These are phyloP conservation scores for Diplocarpon mali DNA, from an alignment of 2,329 filamentous ascomycete species.

Conservation along the genomic window DNA sequence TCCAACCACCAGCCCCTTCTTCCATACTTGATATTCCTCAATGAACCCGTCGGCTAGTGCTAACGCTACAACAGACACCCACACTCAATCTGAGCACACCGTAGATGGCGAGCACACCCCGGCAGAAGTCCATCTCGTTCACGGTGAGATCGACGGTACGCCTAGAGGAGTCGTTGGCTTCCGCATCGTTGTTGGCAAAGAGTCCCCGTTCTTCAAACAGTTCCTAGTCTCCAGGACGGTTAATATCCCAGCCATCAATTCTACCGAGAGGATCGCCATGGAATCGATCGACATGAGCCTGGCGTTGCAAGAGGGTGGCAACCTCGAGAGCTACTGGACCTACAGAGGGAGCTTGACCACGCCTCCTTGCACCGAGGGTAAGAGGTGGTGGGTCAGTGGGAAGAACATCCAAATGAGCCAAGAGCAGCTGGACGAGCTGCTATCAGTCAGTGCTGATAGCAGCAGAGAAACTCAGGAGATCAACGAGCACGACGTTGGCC, in stretches of 20 bases:
- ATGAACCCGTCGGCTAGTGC: too few relatives aligned
- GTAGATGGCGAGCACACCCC: too few relatives aligned
- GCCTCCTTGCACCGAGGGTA: slow-evolving; percentile 5
- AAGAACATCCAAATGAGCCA: background rate
- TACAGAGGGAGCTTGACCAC: slow-evolving; percentile 9
- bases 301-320: slow-evolving; percentile 1
- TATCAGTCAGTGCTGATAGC: too few relatives aligned
- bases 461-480: too few relatives aligned
- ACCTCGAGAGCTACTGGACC: slow-evolving; percentile 5
- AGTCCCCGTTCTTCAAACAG: background rate
- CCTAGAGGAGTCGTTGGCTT: slow-evolving; percentile 5
- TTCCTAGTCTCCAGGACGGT: background rate
- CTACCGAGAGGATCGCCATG: background rate
- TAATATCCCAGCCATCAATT: background rate
- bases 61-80: too few relatives aligned
- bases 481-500: too few relatives aligned
- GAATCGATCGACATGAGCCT: slow-evolving; percentile 1
- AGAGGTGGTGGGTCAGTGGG: slow-evolving; percentile 7
- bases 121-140: too few relatives aligned
- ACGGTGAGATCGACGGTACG: background rate
- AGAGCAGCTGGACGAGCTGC: too few relatives aligned
- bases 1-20: slow-evolving; percentile 1
- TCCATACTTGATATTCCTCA: background rate
- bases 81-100: too few relatives aligned
- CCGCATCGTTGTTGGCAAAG: background rate